Evolutionary conservation across 345 rosid species (phyloP).

Genomic region (Sapria himalayana): DNA sequence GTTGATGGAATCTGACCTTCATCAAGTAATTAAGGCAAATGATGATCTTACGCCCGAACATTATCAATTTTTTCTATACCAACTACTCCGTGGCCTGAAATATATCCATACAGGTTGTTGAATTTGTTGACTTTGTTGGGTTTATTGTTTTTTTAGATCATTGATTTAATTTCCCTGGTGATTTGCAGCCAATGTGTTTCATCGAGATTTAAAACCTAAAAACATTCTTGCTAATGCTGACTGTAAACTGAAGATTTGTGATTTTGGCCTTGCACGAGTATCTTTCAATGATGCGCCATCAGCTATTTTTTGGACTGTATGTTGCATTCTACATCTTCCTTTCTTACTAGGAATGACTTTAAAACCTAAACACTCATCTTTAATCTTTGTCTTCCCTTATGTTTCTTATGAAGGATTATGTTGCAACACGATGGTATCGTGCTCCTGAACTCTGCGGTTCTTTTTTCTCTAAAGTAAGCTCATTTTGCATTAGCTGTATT

Average conservation of each 20-base stretch:
- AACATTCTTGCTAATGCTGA: constrained; percentile 98
- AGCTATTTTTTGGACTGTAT: constrained; percentile 93
- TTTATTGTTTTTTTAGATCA: constrained; percentile 1
- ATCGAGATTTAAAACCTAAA: constrained; percentile 92
- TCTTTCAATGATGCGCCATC: constrained; percentile 95
- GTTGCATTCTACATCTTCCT: too few species aligned
- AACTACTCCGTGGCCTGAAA: constrained; percentile 92
- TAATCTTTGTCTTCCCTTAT: background rate
- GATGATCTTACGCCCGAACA: constrained; percentile 96
- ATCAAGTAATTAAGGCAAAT: constrained; percentile 88
- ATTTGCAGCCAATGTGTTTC: constrained; percentile 78
- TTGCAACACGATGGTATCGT: constrained; percentile 98
- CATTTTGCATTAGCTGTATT: too few species aligned
- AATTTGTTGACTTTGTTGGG: constrained; percentile 5
- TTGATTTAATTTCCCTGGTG: constrained; percentile 8
- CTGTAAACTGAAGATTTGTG: constrained; percentile 94
- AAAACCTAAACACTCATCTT: too few species aligned
- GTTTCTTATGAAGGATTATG: constrained; percentile 53
- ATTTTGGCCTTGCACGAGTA: constrained; percentile 96
- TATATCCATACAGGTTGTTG: constrained; percentile 67
- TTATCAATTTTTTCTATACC: constrained; percentile 86
- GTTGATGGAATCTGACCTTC: constrained; percentile 98
- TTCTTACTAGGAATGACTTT: too few species aligned
- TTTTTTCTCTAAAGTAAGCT: constrained; percentile 83
- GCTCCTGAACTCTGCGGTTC: constrained; percentile 99